A percentile compares a stretch with the other conserved stretches of the same genome.
phyloP scores from a whole-genome alignment of 202 grass and related monocot species.

The Dendrocalamus latiflorus region DNA sequence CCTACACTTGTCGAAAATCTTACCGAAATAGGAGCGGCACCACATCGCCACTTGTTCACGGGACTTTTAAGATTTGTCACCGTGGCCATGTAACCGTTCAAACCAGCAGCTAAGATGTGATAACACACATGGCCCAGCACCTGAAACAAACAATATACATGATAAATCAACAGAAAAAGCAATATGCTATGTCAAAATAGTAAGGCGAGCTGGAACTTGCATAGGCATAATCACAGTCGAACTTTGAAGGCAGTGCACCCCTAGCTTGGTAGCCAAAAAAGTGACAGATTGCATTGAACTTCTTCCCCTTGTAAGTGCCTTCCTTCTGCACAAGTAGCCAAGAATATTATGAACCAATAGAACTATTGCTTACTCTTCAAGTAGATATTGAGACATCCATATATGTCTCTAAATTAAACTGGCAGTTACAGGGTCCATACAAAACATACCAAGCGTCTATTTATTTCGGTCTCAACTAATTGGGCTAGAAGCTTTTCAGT shows the following conservation, averaged over 20 bases:
- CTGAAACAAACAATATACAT: slow-evolving; percentile 39
- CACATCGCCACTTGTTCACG: slow-evolving; percentile 88
- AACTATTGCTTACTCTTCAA: background rate
- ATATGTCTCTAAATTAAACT: too few species aligned
- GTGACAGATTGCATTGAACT: slow-evolving; percentile 97
- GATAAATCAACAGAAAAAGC: slow-evolving; percentile 18
- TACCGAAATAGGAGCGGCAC: slow-evolving; percentile 92
- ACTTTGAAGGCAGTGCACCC: slow-evolving; percentile 91
- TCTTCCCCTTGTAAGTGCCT: slow-evolving; percentile 97
- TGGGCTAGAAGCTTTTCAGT: slow-evolving; percentile 98
- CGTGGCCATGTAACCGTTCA: slow-evolving; percentile 95
- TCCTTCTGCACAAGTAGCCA: slow-evolving; percentile 62
- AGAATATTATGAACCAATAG: slow-evolving; percentile 16
- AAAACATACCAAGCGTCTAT: slow-evolving; percentile 69
- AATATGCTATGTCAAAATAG: slow-evolving; percentile 8
- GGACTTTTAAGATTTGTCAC: slow-evolving; percentile 97
- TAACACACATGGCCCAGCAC: slow-evolving; percentile 98
- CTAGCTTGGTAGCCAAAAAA: slow-evolving; percentile 99
- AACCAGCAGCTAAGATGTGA: slow-evolving; percentile 82
- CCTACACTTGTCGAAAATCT: slow-evolving; percentile 6
- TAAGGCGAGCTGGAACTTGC: slow-evolving; percentile 43
- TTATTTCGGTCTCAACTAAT: slow-evolving; percentile 93
- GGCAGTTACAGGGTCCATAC: slow-evolving; percentile 19
- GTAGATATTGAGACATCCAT: background rate
- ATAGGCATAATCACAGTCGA: slow-evolving; percentile 98